phyloP scores from a whole-genome alignment of 805 yeast genomes.

The Suhomyces kilbournensis region DNA sequence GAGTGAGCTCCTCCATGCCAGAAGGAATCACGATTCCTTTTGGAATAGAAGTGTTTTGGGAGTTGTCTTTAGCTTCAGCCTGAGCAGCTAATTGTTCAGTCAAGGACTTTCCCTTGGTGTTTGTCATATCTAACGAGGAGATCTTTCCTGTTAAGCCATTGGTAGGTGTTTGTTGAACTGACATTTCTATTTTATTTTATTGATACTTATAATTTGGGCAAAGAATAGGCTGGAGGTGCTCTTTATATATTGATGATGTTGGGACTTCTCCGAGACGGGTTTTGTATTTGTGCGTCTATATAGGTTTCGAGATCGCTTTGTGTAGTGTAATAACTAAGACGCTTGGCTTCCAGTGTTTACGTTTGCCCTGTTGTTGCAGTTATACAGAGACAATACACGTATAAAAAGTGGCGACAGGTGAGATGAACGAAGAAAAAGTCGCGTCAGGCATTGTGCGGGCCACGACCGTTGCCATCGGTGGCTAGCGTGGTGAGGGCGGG shows the following conservation, averaged over 20 bases:
- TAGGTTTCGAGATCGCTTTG: background rate
- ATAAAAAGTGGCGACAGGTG: background rate
- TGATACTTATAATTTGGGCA: background rate
- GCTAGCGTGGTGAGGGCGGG: background rate
- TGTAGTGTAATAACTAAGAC: background rate
- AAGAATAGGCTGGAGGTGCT: background rate
- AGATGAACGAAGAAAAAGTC: background rate
- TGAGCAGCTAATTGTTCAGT: slow-evolving; percentile 44
- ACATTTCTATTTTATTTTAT: slow-evolving; percentile 26
- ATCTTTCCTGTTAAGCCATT: slow-evolving; percentile 46
- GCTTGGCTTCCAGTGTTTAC: background rate
- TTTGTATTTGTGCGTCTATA: background rate
- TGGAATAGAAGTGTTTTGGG: slow-evolving; percentile 19
- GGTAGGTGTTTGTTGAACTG: slow-evolving; percentile 61
- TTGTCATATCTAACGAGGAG: slow-evolving; percentile 37
- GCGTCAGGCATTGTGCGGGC: background rate
- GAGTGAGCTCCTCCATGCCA: slow-evolving; percentile 18
- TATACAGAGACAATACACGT: background rate
- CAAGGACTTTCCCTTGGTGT: slow-evolving; percentile 31
- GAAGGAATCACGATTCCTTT: slow-evolving; percentile 14
- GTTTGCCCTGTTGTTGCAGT: background rate
- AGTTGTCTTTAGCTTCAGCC: slow-evolving; percentile 32
- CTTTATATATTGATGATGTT: background rate
- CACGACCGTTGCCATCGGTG: background rate
- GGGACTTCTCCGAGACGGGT: slow-evolving; percentile 1